Evolutionary conservation across 2,329 filamentous ascomycete species (phyloP), one percentile per base, ranked within the genome.

Genomic region (Tolypocladium sp.): DNA sequence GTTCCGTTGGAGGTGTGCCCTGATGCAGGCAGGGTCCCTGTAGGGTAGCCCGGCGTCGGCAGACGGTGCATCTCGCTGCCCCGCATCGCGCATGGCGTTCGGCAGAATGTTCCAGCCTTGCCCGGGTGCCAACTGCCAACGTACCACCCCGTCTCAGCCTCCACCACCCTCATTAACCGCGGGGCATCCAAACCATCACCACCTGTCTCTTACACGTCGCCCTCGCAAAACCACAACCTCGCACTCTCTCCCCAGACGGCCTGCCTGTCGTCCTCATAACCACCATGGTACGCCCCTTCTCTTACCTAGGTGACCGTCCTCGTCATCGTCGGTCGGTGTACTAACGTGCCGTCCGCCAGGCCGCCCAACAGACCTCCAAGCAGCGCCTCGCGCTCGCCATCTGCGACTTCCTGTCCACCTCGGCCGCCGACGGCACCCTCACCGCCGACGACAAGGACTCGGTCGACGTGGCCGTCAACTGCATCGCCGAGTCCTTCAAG

Each of bases 311-410:
- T n/a, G n/a, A n/a, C n/a, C n/a, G 20, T 38, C 38, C 38, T 9
- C 38, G 30, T 33, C 38, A 2, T 6, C 38, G 53, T 42, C 38
- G 6, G 17, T 17, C 27, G 9, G 35, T 9, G 30, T 15, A 15
- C 53, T 41, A n/a, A n/a, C 20, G 7, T 6, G 15, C 37, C 15
- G 37, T 15, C 20, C 7, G 17, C 17, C 49, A 71, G 70, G 67
- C 69, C 55, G 63, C 77, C 61, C 75, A 67, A 59, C 68, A 79
- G 51, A 77, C 79, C 57, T 78, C 82, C 60, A 84, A 85, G 74
- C 85, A 99, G 84, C 91, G 92, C 78, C 89, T 99, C 64, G 94
- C 94, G 74, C 90, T 99, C 73, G 91, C 94, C 68, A 93, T 99
- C 75, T 91, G 96, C 80, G 91, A 97, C 78, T 99, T 96, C 80